A percentile compares a stretch with the other conserved stretches of the same genome.
phyloP scores from a whole-genome alignment of 163 green algal species.

The Prototheca wickerhamii region DNA sequence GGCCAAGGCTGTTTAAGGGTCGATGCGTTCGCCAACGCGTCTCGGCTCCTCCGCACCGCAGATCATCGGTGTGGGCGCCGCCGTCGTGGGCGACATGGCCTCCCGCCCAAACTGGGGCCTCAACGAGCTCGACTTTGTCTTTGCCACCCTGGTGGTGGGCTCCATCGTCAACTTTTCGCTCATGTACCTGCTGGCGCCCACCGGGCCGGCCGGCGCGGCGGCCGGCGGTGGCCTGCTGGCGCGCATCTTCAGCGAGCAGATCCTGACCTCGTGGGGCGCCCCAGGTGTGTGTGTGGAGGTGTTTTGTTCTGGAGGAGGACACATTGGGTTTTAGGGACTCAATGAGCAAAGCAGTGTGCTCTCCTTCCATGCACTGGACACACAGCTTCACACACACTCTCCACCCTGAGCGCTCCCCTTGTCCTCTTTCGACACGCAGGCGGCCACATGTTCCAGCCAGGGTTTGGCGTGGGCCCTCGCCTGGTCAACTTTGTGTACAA shows the following conservation, averaged over 20 bases:
- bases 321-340: too few species aligned
- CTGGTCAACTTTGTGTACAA: slow-evolving; percentile 83
- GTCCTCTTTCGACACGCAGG: too few species aligned
- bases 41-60: slow-evolving; percentile 14
- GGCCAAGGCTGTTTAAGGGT: background rate
- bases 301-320: background rate
- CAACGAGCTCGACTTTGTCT: slow-evolving; percentile 97
- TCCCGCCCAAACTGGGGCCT: slow-evolving; percentile 87
- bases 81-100: slow-evolving; percentile 90
- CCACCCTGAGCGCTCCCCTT: too few species aligned
- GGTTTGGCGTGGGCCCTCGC: slow-evolving; percentile 55
- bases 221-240: slow-evolving; percentile 40
- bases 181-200: slow-evolving; percentile 88
- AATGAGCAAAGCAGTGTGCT: too few species aligned
- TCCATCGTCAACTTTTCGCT: slow-evolving; percentile 93
- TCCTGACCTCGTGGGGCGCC: slow-evolving; percentile 56
- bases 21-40: background rate
- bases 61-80: slow-evolving; percentile 80
- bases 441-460: slow-evolving; percentile 90
- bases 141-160: slow-evolving; percentile 87
- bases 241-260: slow-evolving; percentile 60
- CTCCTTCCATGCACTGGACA: too few species aligned
- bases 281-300: slow-evolving; percentile 32
- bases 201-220: slow-evolving; percentile 42
- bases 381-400: too few species aligned